phyloP scores from a whole-genome alignment of 2,329 filamentous ascomycete species.

The Stagonosporopsis tanaceti region DNA sequence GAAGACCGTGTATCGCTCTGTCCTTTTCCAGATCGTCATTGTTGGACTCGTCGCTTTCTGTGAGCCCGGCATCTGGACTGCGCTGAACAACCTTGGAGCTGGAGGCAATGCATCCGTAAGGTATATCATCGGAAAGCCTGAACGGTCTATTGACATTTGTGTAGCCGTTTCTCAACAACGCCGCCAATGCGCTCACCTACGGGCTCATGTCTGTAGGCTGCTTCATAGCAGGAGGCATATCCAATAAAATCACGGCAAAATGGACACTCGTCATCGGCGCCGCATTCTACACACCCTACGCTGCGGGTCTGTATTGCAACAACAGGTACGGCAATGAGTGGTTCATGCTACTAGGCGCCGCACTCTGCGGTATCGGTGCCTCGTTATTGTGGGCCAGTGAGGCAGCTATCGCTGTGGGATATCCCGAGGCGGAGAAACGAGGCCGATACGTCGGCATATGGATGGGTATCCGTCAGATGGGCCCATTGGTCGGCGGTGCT shows the following conservation, averaged over 20 bases:
- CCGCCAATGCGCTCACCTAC: conserved; percentile 4
- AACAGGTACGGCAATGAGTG: conserved; percentile 10
- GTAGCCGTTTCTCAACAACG: conserved; percentile 7
- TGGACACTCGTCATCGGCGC: conserved; percentile 7
- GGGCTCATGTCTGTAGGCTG: conserved; percentile 11
- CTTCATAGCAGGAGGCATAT: conserved; percentile 6
- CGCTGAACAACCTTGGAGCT: conserved; percentile 9
- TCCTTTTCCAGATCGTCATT: conserved; percentile 8
- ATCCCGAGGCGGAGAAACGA: conserved; percentile 7
- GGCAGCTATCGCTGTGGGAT: conserved; percentile 6
- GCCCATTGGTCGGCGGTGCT: conserved; percentile 3
- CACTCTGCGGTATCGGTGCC: conserved; percentile 6
- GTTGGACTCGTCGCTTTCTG: conserved; percentile 8
- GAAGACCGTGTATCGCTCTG: conserved; percentile 2
- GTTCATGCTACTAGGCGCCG: conserved; percentile 8
- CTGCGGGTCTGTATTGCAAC: conserved; percentile 7
- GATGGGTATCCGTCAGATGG: conserved; percentile 10
- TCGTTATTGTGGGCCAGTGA: conserved; percentile 9
- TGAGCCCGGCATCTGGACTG: conserved; percentile 8
- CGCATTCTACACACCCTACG: conserved; percentile 9
- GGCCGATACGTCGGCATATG: conserved; percentile 6
- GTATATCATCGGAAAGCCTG: background rate
- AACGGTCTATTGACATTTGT: background rate
- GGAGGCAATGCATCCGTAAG: conserved; percentile 7
- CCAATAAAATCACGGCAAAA: conserved; percentile 8